Conservation (phyloP, 2,329 filamentous ascomycete species). For the Phoma sp. region DNA sequence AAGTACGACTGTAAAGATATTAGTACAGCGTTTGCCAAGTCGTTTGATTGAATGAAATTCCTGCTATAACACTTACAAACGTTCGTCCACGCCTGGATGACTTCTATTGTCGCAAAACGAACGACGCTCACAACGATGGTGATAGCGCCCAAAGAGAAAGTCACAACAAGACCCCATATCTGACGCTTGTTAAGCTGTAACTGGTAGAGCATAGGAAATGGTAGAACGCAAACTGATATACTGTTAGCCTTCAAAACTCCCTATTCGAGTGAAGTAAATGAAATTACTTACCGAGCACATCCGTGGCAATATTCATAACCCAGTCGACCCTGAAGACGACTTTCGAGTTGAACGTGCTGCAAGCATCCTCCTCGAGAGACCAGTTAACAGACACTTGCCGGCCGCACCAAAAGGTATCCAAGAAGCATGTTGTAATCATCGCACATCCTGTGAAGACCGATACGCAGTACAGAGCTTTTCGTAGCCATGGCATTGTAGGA, state of each 20-base stretch:
- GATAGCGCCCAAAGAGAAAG: constrained; percentile 31
- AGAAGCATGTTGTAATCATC: constrained; percentile 24
- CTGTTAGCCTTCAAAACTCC: no score
- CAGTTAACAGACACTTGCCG: constrained; percentile 28
- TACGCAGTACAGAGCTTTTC: constrained; percentile 20
- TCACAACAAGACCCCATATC: constrained; percentile 30
- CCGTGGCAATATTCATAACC: constrained; percentile 22
- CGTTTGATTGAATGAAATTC: no score
- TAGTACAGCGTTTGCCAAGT: no score
- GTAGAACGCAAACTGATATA: constrained; percentile 31
- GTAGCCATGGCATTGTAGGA: constrained; percentile 25
- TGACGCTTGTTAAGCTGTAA: constrained; percentile 30
- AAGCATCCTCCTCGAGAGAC: constrained; percentile 24
- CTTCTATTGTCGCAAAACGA: constrained; percentile 31
- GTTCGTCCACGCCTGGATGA: constrained; percentile 33
- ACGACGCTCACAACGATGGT: constrained; percentile 33
- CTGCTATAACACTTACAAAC: constrained; percentile 39
- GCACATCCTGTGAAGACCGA: constrained; percentile 17
- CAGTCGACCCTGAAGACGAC: constrained; percentile 28
- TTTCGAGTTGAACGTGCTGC: constrained; percentile 29
- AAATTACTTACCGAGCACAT: constrained; percentile 19
- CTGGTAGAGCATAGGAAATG: constrained; percentile 31
- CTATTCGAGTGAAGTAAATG: no score
- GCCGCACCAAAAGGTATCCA: constrained; percentile 32
- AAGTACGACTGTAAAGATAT: constrained; percentile 25